These are phyloP conservation scores for Arthrocladium fulminans DNA, from an alignment of 2,329 filamentous ascomycete species.

Conservation along the genomic window DNA sequence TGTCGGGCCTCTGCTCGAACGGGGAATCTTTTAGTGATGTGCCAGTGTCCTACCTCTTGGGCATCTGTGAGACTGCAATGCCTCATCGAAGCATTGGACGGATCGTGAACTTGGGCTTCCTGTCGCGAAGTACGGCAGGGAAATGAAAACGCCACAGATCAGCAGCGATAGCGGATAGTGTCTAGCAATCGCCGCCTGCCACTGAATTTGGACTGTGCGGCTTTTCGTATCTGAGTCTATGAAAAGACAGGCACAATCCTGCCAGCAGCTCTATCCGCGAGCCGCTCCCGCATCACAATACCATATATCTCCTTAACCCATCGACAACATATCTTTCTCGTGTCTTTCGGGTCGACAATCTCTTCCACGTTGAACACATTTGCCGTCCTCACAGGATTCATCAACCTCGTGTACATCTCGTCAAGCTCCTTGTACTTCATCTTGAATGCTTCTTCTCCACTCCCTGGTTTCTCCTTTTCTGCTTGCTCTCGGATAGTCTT, in stretches of 20 bases:
- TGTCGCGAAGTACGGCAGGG: too few relatives aligned
- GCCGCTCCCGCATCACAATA: slow-evolving; percentile 41
- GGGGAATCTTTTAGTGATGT: too few relatives aligned
- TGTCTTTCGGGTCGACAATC: slow-evolving; percentile 55
- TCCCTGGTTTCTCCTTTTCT: slow-evolving; percentile 26
- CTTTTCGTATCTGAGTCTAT: too few relatives aligned
- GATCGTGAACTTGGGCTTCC: too few relatives aligned
- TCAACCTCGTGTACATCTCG: slow-evolving; percentile 51
- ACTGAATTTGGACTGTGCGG: too few relatives aligned
- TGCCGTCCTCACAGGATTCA: slow-evolving; percentile 57
- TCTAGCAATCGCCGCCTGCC: too few relatives aligned
- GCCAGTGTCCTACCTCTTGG: too few relatives aligned
- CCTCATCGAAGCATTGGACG: too few relatives aligned
- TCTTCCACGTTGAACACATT: slow-evolving; percentile 57
- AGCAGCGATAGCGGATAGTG: too few relatives aligned
- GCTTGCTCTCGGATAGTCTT: slow-evolving; percentile 40
- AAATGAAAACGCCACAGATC: too few relatives aligned
- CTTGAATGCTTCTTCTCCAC: slow-evolving; percentile 44
- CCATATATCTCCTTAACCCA: slow-evolving; percentile 52
- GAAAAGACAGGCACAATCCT: slow-evolving; percentile 36
- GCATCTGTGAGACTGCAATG: too few relatives aligned
- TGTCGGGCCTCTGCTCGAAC: too few relatives aligned
- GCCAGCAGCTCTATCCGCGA: slow-evolving; percentile 35
- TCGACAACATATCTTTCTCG: slow-evolving; percentile 45
- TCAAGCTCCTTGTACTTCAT: slow-evolving; percentile 50